phyloP scores from a whole-genome alignment of 2,329 filamentous ascomycete genomes.

The Aspergillus viridinutans region DNA sequence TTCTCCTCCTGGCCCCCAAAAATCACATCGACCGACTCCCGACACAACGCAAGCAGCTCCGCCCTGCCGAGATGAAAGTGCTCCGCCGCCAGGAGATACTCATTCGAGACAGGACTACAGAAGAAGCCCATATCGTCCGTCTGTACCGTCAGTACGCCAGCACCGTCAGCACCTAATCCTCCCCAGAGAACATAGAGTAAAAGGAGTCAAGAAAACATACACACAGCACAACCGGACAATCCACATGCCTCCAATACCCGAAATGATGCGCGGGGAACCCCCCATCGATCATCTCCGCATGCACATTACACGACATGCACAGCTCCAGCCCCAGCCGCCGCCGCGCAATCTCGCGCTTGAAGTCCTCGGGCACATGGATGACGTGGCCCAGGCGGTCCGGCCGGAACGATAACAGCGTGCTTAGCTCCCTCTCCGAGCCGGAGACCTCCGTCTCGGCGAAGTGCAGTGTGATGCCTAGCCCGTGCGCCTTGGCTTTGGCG shows the following conservation, averaged over 20 bases:
- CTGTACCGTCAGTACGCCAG: conserved; percentile 41
- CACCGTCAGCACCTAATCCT: background rate
- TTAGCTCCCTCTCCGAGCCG: conserved; percentile 57
- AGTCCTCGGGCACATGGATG: conserved; percentile 63
- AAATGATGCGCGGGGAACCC: conserved; percentile 70
- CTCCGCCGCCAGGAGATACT: conserved; percentile 67
- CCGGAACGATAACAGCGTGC: conserved; percentile 59
- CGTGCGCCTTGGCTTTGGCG: conserved; percentile 49
- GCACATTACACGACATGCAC: conserved; percentile 77
- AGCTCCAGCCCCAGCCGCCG: conserved; percentile 65
- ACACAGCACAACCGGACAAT: conserved; percentile 61
- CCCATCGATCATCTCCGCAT: conserved; percentile 66
- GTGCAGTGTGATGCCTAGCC: conserved; percentile 66
- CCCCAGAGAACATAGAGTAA: conserved; percentile 1
- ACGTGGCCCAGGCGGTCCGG: conserved; percentile 74
- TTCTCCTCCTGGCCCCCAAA: conserved; percentile 63
- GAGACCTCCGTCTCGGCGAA: conserved; percentile 67
- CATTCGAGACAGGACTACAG: conserved; percentile 69
- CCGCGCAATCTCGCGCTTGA: conserved; percentile 54
- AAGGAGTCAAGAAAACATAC: conserved; percentile 48
- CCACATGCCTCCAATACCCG: conserved; percentile 62
- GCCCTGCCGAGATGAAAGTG: conserved; percentile 58
- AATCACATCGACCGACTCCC: conserved; percentile 59
- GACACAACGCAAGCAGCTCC: conserved; percentile 54
- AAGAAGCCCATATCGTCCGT: conserved; percentile 84